phyloP scores from a whole-genome alignment of 257 asterid species.

The Solanum commersonii region DNA sequence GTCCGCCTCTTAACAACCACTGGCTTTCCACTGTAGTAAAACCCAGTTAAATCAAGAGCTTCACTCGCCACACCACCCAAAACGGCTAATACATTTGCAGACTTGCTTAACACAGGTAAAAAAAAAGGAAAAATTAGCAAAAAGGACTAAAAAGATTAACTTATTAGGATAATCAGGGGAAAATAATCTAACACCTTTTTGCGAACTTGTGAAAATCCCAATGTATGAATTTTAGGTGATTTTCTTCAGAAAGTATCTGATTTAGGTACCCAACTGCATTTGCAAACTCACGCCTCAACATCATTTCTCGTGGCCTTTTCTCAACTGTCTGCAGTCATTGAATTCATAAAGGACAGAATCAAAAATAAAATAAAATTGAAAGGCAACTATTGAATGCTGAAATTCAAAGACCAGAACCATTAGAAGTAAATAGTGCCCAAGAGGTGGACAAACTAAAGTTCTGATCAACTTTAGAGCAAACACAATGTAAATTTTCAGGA shows the following conservation, averaged over 20 bases:
- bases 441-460: neutral
- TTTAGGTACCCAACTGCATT: constrained; percentile 94
- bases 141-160: constrained; percentile 1
- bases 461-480: neutral
- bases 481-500: neutral
- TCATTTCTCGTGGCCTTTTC: constrained; percentile 98
- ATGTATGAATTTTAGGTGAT: constrained; percentile 80
- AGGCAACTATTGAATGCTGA: neutral
- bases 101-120: constrained; percentile 53
- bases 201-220: constrained; percentile 99
- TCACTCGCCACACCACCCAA: constrained; percentile 96
- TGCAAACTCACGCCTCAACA: constrained; percentile 96
- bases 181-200: constrained; percentile 49
- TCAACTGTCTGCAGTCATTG: constrained; percentile 70
- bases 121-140: constrained; percentile 15
- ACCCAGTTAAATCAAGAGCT: constrained; percentile 94
- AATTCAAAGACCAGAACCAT: neutral
- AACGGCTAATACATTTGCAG: constrained; percentile 98
- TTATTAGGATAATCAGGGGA: neutral
- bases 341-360: neutral
- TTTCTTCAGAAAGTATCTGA: constrained; percentile 77
- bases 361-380: neutral
- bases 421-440: neutral
- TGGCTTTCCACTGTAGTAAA: constrained; percentile 84
- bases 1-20: constrained; percentile 44